Conservation (phyloP, 345 rosid species). For the Psidium guajava region DNA sequence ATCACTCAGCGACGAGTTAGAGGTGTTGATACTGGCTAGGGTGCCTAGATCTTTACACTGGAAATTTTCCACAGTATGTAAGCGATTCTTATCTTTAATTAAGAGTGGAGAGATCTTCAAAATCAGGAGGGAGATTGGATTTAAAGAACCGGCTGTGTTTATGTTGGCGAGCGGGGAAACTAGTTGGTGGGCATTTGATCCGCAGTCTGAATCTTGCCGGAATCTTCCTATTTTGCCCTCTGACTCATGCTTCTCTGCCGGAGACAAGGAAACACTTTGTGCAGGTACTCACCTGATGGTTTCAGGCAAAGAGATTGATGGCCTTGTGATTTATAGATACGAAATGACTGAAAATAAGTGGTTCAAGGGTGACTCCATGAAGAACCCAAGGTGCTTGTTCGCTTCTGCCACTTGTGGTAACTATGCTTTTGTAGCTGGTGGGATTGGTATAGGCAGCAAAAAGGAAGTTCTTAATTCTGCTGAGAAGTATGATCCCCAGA, state of each 20-base stretch:
- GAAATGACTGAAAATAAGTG: slow-evolving; percentile 58
- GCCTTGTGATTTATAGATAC: slow-evolving; percentile 64
- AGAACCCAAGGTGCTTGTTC: slow-evolving; percentile 54
- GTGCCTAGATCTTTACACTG: slow-evolving; percentile 63
- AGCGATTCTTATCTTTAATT: slow-evolving; percentile 33
- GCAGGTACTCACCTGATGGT: slow-evolving; percentile 78
- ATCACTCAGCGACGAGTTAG: slow-evolving; percentile 59
- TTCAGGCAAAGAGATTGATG: slow-evolving; percentile 45
- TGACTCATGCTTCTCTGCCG: slow-evolving; percentile 39
- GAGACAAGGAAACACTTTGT: slow-evolving; percentile 75
- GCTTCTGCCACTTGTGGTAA: slow-evolving; percentile 68
- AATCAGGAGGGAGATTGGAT: slow-evolving; percentile 45
- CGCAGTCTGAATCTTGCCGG: slow-evolving; percentile 28
- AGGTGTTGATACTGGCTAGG: slow-evolving; percentile 59
- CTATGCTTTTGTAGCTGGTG: slow-evolving; percentile 70
- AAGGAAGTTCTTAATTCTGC: slow-evolving; percentile 38
- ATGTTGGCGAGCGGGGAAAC: slow-evolving; percentile 61
- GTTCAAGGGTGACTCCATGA: slow-evolving; percentile 73
- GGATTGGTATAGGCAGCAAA: slow-evolving; percentile 18
- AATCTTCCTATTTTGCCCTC: slow-evolving; percentile 63
- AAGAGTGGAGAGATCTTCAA: slow-evolving; percentile 62
- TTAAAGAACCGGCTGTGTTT: slow-evolving; percentile 61
- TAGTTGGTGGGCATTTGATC: slow-evolving; percentile 64
- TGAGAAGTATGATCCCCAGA: slow-evolving; percentile 56
- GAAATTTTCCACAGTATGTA: slow-evolving; percentile 49